Conservation (phyloP, 257 asterid species). For the Craterostigma plantagineum region DNA sequence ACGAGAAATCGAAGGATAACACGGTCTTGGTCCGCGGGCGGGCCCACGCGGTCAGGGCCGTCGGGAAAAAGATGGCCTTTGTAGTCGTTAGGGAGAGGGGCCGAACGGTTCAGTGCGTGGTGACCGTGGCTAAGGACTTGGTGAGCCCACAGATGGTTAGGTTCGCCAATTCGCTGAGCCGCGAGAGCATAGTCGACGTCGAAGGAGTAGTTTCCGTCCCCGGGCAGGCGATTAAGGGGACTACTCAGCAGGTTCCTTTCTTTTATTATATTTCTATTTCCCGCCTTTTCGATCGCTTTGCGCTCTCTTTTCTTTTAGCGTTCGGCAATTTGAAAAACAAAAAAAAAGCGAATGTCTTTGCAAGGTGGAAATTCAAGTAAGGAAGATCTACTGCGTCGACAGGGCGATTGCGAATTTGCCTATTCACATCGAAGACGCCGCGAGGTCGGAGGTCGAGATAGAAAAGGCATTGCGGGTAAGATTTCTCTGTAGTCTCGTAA, state of each 20-base stretch:
- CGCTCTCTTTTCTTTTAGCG: conserved; percentile 5
- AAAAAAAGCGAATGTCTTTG: too few relatives aligned
- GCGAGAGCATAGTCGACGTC: conserved; percentile 54
- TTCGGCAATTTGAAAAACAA: too few relatives aligned
- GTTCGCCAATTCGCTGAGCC: conserved; percentile 45
- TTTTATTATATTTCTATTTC: too few relatives aligned
- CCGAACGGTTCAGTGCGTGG: conserved; percentile 67
- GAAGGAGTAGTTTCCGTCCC: conserved; percentile 73
- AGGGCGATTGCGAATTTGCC: conserved; percentile 48
- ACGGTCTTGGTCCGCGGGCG: conserved; percentile 52
- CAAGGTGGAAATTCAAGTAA: conserved; percentile 76
- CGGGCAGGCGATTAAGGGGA: conserved; percentile 33
- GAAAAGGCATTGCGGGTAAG: conserved; percentile 50
- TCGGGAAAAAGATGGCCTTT: conserved; percentile 66
- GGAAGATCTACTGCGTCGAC: conserved; percentile 40
- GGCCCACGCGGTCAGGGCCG: conserved; percentile 53
- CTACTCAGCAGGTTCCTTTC: conserved; percentile 58
- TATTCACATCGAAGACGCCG: conserved; percentile 61
- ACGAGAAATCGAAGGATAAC: conserved; percentile 26
- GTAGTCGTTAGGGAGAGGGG: conserved; percentile 63
- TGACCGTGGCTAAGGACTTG: conserved; percentile 37
- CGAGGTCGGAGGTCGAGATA: conserved; percentile 61
- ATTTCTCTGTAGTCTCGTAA: not conserved
- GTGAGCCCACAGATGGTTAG: conserved; percentile 75
- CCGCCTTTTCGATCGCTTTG: not conserved